These are phyloP conservation scores for Bonia amplexicaulis DNA, from an alignment of 176 grass and related monocot species.

Conservation along the genomic window DNA sequence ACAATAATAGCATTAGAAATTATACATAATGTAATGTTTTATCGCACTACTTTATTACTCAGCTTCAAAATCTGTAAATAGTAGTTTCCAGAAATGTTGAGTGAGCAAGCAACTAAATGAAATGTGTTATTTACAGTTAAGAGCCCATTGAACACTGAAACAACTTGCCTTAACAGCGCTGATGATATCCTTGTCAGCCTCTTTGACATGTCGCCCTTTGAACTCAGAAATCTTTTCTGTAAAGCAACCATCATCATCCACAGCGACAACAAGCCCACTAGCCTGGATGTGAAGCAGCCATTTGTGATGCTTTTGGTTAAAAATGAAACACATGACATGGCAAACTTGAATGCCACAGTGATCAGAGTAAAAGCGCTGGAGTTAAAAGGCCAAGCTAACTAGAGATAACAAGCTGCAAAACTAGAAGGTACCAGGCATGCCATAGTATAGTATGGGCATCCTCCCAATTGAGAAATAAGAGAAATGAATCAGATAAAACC, in stretches of 20 bases:
- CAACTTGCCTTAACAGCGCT: conserved; percentile 71
- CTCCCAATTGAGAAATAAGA: background rate
- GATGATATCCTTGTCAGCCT: conserved; percentile 90
- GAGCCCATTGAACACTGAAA: conserved; percentile 15
- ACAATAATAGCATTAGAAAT: background rate
- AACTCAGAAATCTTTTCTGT: conserved; percentile 80
- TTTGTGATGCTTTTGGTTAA: background rate
- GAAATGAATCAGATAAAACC: background rate
- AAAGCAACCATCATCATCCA: conserved; percentile 90
- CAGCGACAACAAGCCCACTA: conserved; percentile 78
- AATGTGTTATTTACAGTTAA: conserved; percentile 5
- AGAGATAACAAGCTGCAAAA: conserved; percentile 6
- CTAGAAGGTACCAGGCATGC: background rate
- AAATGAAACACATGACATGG: background rate
- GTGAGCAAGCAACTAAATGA: background rate
- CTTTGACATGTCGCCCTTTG: conserved; percentile 80
- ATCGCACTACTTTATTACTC: conserved; percentile 2
- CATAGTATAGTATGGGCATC: background rate
- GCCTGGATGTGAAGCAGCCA: conserved; percentile 38
- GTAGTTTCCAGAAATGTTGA: conserved; percentile 7
- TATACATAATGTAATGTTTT: background rate
- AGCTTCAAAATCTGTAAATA: background rate
- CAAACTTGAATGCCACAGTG: background rate
- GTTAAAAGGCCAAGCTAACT: background rate
- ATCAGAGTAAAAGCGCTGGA: background rate